A percentile compares a stretch with the other conserved stretches of the same genome.
phyloP scores from a whole-genome alignment of 192 early-diverging fungal genomes.

The Coemansia sp. region DNA sequence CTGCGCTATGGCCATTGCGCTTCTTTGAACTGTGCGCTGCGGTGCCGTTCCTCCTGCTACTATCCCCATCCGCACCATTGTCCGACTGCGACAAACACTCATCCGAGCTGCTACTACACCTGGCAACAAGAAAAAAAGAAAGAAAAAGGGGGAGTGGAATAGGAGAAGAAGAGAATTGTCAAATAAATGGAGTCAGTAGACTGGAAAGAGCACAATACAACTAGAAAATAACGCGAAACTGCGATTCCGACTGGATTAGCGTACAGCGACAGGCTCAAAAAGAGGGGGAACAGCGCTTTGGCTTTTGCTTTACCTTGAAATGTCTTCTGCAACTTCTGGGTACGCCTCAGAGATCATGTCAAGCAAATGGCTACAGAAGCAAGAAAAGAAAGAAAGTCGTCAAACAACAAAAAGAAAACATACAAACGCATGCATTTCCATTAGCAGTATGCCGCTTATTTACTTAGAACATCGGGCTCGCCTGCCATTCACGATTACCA shows the following conservation, averaged over 20 bases:
- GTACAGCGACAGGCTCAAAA: background rate
- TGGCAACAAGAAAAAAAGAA: background rate
- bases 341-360: constrained; percentile 47
- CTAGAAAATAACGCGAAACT: background rate
- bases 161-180: background rate
- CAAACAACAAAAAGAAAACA: background rate
- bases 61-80: constrained; percentile 6
- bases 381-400: background rate
- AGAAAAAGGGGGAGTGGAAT: background rate
- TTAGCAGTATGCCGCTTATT: background rate
- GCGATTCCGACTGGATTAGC: background rate
- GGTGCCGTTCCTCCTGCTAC: constrained; percentile 8
- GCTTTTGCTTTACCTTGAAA: constrained; percentile 30
- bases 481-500: too few relatives aligned
- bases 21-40: background rate
- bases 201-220: background rate
- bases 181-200: background rate
- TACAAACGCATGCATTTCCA: too few relatives aligned
- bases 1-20: background rate
- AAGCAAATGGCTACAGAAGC: constrained; percentile 43
- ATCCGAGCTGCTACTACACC: constrained; percentile 23
- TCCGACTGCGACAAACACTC: constrained; percentile 10
- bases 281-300: background rate
- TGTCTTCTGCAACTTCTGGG: constrained; percentile 41
- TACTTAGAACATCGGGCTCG: background rate